phyloP scores from a whole-genome alignment of 352 stramenopile genomes.

The Pythium rishiriense region DNA sequence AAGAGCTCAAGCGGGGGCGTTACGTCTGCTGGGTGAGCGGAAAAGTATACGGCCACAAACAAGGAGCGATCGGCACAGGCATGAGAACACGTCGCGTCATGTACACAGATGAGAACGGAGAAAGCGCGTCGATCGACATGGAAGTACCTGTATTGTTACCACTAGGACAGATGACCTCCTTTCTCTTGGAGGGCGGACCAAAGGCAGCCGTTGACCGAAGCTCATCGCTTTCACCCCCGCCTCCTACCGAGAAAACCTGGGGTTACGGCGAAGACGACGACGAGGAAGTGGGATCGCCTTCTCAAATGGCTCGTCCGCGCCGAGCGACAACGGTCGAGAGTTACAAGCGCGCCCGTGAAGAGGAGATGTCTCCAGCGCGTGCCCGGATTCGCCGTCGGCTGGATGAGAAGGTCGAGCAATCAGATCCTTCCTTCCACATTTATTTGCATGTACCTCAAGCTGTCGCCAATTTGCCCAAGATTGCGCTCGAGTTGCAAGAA shows the following conservation, averaged over 20 bases:
- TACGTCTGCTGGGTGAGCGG: slow-evolving; percentile 77
- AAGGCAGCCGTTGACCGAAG: slow-evolving; percentile 19
- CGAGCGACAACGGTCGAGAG: slow-evolving; percentile 24
- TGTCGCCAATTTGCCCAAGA: slow-evolving; percentile 61
- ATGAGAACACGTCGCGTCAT: slow-evolving; percentile 57
- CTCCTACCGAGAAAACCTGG: slow-evolving; percentile 54
- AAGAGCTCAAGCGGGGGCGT: slow-evolving; percentile 46
- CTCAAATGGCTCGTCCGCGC: slow-evolving; percentile 16
- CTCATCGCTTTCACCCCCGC: slow-evolving; percentile 64
- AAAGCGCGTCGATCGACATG: slow-evolving; percentile 63
- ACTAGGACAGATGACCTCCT: slow-evolving; percentile 57
- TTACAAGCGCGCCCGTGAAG: slow-evolving; percentile 27
- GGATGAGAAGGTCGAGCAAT: slow-evolving; percentile 50
- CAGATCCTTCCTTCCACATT: slow-evolving; percentile 59
- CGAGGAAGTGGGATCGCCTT: slow-evolving; percentile 31
- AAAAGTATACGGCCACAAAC: slow-evolving; percentile 60
- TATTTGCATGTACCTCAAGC: slow-evolving; percentile 63
- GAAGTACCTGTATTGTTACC: slow-evolving; percentile 71
- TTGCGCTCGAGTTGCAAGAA: slow-evolving; percentile 74
- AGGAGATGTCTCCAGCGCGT: slow-evolving; percentile 49
- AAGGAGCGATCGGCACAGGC: slow-evolving; percentile 61
- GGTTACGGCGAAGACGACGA: slow-evolving; percentile 28
- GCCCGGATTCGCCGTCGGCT: slow-evolving; percentile 59
- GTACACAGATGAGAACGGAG: slow-evolving; percentile 55
- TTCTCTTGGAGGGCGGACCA: slow-evolving; percentile 52